Evolutionary conservation across 768 basidiomycete species (phyloP), one percentile per base, ranked within the genome.

Genomic region (Phylloporus arenicola): DNA sequence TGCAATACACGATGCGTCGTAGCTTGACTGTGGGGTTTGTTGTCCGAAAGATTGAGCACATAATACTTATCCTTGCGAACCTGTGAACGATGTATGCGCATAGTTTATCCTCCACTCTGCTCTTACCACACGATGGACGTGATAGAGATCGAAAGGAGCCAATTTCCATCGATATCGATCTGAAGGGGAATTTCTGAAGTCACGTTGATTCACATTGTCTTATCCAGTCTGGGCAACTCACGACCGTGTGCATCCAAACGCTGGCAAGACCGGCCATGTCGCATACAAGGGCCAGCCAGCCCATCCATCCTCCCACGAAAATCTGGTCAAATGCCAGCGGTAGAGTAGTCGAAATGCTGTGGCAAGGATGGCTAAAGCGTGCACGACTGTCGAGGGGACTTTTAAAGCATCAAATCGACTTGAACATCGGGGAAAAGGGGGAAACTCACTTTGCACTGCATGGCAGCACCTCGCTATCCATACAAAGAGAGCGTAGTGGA

Each of bases 301-400:
- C 64, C 64, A 67, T 29, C 51, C 37, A 30, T 65, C 64, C 20
- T 65, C 64, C 64, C 64, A 67, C 52, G 58, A 56, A 48, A 63
- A 58, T 22, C 24, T 56, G 14, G 50, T 47, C 24, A 56, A 44
- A 35, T 30, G 37, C 46, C 52, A 60, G 37, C 65, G 65, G 38
- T 67, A 55, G 14, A 50, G 19, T 7, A 65, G 50, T 38, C 64
- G 55, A 22, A 58, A 49, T 3, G 37, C 24, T 6, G 64, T 65
- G 13, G 41, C n/a, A 14, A 54, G 27, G 13, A 67, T 65, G 20
- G 54, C 60, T 3, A 62, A 13, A 13, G 12, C 29, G 40, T 65
- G 57, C 6, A 22, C 42, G 35, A 49, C 6, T 10, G 61, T 61
- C 20, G 60, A 43, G 19, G 60, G 47, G 31, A 53, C 60, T 61